Base-by-base conservation (phyloP, 805 yeast species). In the Phaffomyces antillensis region DNA sequence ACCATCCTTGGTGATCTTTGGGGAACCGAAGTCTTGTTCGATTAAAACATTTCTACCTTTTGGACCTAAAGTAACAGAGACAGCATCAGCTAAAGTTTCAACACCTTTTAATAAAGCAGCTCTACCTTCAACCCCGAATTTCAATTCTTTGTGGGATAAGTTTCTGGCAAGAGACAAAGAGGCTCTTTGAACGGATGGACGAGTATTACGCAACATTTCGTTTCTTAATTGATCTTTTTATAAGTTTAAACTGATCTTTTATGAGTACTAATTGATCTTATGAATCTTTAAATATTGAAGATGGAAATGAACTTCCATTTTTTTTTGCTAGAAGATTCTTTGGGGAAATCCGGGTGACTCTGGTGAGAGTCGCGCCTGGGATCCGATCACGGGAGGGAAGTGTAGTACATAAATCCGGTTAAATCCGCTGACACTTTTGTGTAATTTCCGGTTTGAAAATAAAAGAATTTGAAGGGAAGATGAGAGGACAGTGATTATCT, bases 1-100 rank as follows among this genome's bases (percentile, higher is more conserved):
- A 81, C 99, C 99, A 67, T 91, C 99, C 75, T 91, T 91, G 72
- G 99, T 91, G 77, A 91, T 93, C 77, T 93, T 91, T 61, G 99
- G 99, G 40, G 96, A 79, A 52, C 98, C 98, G 53, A 86, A 93
- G 51, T 88, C 86, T 73, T 91, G 99, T 73, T 91, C 98, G 61
- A 91, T 91, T 60, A 91, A 77, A 36, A 91, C 99, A 62, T 93
- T 93, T 71, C 99, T 83, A 64, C 99, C 99, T 71, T 91, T 91
- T 63, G 99, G 99, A 48, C 99, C 99, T 53, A 91, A 75, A 34
- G 99, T 91, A 46, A 93, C 96, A 36, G 96, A 83, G 46, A 91
- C 99, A 32, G 99, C 99, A 63, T 87, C 90, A 87, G 79, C 52
- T 86, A 56, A 46, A 37, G 61, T 85, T 66, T 91, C 96, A 47